Evolutionary conservation across 106 monocot genomes (phyloP).

Genomic region (Allium fistulosum): DNA sequence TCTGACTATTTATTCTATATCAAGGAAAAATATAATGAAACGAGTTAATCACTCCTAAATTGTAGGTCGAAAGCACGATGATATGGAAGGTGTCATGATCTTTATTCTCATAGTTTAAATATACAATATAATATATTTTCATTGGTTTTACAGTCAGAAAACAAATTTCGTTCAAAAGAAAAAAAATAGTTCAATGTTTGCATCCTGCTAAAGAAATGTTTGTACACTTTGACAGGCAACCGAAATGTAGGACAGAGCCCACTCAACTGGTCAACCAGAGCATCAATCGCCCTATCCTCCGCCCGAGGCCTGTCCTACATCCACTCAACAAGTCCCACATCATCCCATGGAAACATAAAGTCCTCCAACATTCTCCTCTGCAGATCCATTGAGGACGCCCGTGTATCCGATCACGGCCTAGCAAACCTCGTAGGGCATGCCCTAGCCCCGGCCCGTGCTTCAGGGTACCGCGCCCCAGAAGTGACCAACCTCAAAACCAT

Average conservation of each 20-base stretch:
- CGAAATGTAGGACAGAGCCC: slow-evolving; percentile 50
- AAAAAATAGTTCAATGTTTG: too few species aligned
- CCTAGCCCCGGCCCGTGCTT: slow-evolving; percentile 31
- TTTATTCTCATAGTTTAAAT: too few species aligned
- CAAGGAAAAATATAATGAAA: too few species aligned
- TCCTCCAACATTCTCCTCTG: slow-evolving; percentile 68
- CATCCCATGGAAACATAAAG: slow-evolving; percentile 92
- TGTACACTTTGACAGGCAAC: slow-evolving; percentile 29
- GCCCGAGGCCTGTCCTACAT: slow-evolving; percentile 73
- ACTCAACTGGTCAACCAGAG: slow-evolving; percentile 54
- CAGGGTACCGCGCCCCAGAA: slow-evolving; percentile 77
- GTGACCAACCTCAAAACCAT: slow-evolving; percentile 46
- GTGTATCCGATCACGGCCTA: slow-evolving; percentile 76
- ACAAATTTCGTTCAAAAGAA: too few species aligned
- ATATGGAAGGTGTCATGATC: too few species aligned
- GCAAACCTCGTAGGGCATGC: slow-evolving; percentile 37
- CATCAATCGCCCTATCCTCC: slow-evolving; percentile 47
- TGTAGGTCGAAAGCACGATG: too few species aligned
- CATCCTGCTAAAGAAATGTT: too few species aligned
- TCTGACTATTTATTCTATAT: too few species aligned
- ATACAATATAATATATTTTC: too few species aligned
- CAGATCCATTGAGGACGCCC: slow-evolving; percentile 23
- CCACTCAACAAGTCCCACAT: slow-evolving; percentile 46
- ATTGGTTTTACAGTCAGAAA: too few species aligned
- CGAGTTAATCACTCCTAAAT: too few species aligned